Percentiles rank a stretch among this genome's conserved stretches.
Conservation (phyloP, 2,329 filamentous ascomycete genomes). For the Alternaria viburni region DNA sequence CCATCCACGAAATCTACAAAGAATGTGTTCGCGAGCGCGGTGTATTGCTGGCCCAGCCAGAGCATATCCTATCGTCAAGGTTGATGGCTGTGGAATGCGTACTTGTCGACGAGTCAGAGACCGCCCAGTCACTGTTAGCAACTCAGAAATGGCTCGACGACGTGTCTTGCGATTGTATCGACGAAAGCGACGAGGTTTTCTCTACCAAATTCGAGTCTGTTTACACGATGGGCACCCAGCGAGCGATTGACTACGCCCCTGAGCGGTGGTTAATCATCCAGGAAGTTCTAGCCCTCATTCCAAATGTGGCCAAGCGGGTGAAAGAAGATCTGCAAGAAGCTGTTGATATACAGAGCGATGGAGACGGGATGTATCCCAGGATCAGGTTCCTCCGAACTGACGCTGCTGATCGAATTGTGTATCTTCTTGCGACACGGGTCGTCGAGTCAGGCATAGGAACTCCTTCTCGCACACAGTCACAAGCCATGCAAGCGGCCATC, state of each 20-base stretch:
- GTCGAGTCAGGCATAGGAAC: too few species aligned
- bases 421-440: too few species aligned
- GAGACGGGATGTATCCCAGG: slow-evolving; percentile 54
- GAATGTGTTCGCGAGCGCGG: slow-evolving; percentile 60
- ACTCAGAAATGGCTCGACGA: slow-evolving; percentile 56
- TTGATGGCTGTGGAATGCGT: slow-evolving; percentile 63
- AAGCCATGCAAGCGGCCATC: too few species aligned
- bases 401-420: too few species aligned
- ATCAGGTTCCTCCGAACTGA: slow-evolving; percentile 62
- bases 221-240: slow-evolving; percentile 65
- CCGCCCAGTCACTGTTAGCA: slow-evolving; percentile 48
- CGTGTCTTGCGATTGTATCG: slow-evolving; percentile 62
- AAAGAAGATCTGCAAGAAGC: slow-evolving; percentile 44
- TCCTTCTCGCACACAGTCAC: too few species aligned
- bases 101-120: slow-evolving; percentile 32
- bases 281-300: slow-evolving; percentile 57
- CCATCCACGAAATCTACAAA: slow-evolving; percentile 50
- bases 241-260: slow-evolving; percentile 59
- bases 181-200: slow-evolving; percentile 71
- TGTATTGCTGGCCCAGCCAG: slow-evolving; percentile 67
- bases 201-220: slow-evolving; percentile 67
- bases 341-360: slow-evolving; percentile 51
- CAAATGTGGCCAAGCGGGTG: slow-evolving; percentile 37
- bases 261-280: slow-evolving; percentile 65
- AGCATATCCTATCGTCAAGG: too few species aligned